Evolutionary conservation across 1,284 basidiomycete genomes (phyloP), one percentile per base, ranked within the genome.

Genomic region (Ceratobasidium sp.): DNA sequence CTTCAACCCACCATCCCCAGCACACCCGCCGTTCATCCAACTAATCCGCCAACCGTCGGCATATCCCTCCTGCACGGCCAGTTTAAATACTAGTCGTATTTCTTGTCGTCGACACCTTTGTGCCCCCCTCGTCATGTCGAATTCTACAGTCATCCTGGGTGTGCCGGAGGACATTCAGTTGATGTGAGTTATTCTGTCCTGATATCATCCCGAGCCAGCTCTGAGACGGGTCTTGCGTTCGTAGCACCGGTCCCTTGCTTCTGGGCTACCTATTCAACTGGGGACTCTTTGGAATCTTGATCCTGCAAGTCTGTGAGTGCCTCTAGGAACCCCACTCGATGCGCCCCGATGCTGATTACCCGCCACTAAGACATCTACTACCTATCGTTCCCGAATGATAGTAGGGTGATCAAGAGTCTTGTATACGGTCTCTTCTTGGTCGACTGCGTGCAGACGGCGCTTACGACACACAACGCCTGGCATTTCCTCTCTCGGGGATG

Each of bases 181-280:
- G 38, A 61, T 74, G 73, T 74, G 35, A 35, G 67, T 67, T 23
- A 21, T 55, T n/a, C 14, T 30, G 28, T 70, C n/a, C 47, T n/a
- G n/a, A n/a, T n/a, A n/a, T n/a, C n/a, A n/a, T n/a, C n/a, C n/a
- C n/a, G n/a, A n/a, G 7, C 54, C 43, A 21, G 57, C 57, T 38
- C 38, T 11, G 41, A 26, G 73, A 61, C 57, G 32, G 30, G 26
- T 21, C 52, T 62, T 7, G 47, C 52, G 18, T 7, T 6, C 44
- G 26, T 23, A 74, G 69, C 21, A 59, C 62, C n/a, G 69, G 70
- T 14, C 73, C 73, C 23, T 62, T 74, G 61, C 73, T 75, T 26
- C 73, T 76, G 46, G 75, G 75, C 30, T 76, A 76, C 54, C 62
- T 74, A 18, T 73, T 76, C 64, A 76, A 76, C 75, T 76, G 73